Conservation (phyloP, 441 rosid species). For the Eutrema salsugineum region DNA sequence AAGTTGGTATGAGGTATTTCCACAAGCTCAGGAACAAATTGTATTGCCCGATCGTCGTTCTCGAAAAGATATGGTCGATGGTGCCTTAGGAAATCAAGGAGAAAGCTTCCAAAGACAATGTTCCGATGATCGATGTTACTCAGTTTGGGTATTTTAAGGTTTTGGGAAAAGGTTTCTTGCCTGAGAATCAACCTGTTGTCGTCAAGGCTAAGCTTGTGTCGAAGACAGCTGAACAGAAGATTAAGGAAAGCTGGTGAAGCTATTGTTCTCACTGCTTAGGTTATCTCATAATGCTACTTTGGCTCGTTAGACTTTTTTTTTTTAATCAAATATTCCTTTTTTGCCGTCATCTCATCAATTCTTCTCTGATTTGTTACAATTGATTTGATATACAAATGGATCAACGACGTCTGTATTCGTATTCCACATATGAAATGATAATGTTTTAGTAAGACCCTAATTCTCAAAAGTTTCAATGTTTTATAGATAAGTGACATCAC, state of each 20-base stretch:
- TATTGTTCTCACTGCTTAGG: slow-evolving; percentile 39
- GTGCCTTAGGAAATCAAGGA: slow-evolving; percentile 38
- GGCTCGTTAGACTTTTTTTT: too few relatives aligned
- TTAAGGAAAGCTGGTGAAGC: slow-evolving; percentile 47
- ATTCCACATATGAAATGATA: not conserved
- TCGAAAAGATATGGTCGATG: slow-evolving; percentile 43
- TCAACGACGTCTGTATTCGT: not conserved
- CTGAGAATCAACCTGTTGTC: slow-evolving; percentile 38
- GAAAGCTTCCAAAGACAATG: slow-evolving; percentile 31
- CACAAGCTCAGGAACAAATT: not conserved
- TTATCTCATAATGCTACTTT: not conserved
- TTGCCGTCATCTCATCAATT: not conserved
- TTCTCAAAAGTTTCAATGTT: not conserved
- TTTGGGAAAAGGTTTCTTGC: slow-evolving; percentile 41
- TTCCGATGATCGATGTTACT: slow-evolving; percentile 33
- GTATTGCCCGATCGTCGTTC: slow-evolving; percentile 37
- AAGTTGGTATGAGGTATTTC: not conserved
- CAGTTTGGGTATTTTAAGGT: slow-evolving; percentile 45
- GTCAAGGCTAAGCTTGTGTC: slow-evolving; percentile 46
- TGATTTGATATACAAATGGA: not conserved
- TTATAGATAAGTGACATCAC: not conserved
- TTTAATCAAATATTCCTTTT: too few relatives aligned
- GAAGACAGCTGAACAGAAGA: slow-evolving; percentile 45
- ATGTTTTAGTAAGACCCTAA: not conserved
- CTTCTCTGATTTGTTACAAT: not conserved